These are phyloP conservation scores for Trichosporon ovoides DNA, from an alignment of 1,284 basidiomycete species.

Conservation along the genomic window DNA sequence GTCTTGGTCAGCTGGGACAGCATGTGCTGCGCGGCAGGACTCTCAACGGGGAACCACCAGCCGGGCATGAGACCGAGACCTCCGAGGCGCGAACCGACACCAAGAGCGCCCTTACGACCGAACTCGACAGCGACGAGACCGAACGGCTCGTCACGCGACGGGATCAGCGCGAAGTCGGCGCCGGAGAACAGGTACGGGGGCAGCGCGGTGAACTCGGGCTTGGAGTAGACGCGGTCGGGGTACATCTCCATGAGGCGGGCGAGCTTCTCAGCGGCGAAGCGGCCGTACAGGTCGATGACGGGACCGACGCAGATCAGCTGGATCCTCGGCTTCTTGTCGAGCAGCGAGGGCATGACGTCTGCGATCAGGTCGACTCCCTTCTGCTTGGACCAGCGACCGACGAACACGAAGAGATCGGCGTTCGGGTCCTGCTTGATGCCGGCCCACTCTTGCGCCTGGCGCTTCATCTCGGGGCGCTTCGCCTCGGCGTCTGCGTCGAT, in stretches of 20 bases:
- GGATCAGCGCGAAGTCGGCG: conserved; percentile 88
- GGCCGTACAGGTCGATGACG: conserved; percentile 87
- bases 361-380: conserved; percentile 93
- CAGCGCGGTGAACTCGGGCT: conserved; percentile 88
- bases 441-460: conserved; percentile 90
- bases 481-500: conserved; percentile 77
- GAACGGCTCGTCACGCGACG: conserved; percentile 90
- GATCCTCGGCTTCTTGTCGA: conserved; percentile 77
- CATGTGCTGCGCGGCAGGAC: conserved; percentile 83
- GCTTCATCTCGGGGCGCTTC: conserved; percentile 77
- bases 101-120: conserved; percentile 87
- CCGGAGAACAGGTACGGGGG: conserved; percentile 88
- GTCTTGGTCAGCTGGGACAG: conserved; percentile 90
- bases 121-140: conserved; percentile 92
- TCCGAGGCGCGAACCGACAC: conserved; percentile 84
- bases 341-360: conserved; percentile 80
- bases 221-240: conserved; percentile 84
- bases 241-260: conserved; percentile 88
- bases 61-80: conserved; percentile 93
- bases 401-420: conserved; percentile 86
- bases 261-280: conserved; percentile 87
- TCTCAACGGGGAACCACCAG: conserved; percentile 97
- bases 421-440: conserved; percentile 81
- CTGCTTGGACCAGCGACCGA: conserved; percentile 93
- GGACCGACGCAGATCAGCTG: conserved; percentile 84